A percentile compares a stretch with the other conserved stretches of the same genome.
phyloP scores from a whole-genome alignment of 768 basidiomycete species.

The Psilocybe sp. region DNA sequence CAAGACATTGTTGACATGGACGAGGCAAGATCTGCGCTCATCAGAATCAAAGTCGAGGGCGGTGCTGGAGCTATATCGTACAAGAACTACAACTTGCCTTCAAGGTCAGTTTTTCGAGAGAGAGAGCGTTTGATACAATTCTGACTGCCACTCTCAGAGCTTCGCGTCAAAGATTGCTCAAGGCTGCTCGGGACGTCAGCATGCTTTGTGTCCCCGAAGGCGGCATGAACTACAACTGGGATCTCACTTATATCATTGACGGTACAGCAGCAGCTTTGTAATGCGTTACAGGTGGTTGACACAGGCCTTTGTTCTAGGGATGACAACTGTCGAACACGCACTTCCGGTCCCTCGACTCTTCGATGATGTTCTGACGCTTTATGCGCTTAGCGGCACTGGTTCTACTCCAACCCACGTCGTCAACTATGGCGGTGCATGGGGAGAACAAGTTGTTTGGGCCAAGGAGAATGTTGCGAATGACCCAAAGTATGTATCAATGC shows the following conservation, averaged over 20 bases:
- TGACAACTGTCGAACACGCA: conserved; percentile 76
- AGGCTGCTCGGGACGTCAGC: conserved; percentile 56
- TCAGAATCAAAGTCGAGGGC: conserved; percentile 70
- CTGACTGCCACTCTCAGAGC: conserved; percentile 35
- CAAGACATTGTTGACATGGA: conserved; percentile 60
- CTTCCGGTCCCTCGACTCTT: conserved; percentile 63
- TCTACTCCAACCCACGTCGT: conserved; percentile 75
- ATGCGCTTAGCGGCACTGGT: conserved; percentile 65
- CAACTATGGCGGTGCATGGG: conserved; percentile 70
- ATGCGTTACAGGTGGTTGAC: background rate
- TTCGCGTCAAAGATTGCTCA: conserved; percentile 62
- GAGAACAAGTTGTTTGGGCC: conserved; percentile 72
- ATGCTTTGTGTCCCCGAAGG: conserved; percentile 78
- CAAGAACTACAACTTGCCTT: conserved; percentile 75
- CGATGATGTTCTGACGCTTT: conserved; percentile 65
- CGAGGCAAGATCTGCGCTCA: conserved; percentile 64
- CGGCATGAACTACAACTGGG: conserved; percentile 81
- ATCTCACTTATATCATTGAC: conserved; percentile 75
- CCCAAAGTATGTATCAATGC: conserved; percentile 46
- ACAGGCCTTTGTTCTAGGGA: conserved; percentile 41
- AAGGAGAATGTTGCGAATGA: conserved; percentile 62
- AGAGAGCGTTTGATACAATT: background rate
- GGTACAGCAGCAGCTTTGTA: conserved; percentile 31
- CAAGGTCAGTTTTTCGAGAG: conserved; percentile 38
- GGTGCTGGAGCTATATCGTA: conserved; percentile 71